A percentile compares a stretch with the other conserved stretches of the same genome.
Conservation (phyloP, 2,329 filamentous ascomycete species). For the Tolypocladium endophyticum region DNA sequence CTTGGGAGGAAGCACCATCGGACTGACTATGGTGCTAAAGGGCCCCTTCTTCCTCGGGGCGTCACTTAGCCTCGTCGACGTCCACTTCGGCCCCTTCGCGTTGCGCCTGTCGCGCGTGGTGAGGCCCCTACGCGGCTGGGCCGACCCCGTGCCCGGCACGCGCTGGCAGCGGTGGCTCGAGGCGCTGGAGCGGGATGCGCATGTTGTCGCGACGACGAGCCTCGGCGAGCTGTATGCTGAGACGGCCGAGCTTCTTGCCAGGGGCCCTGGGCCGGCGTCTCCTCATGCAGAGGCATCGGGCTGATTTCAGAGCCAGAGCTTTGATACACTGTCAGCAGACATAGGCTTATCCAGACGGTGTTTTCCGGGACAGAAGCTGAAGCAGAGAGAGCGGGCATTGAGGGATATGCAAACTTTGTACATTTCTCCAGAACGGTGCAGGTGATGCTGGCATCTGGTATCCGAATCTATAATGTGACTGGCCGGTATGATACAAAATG, state of each 20-base stretch:
- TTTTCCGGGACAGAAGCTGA: neutral
- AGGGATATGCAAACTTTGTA: neutral
- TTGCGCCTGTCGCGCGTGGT: slow-evolving; percentile 57
- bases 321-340: neutral
- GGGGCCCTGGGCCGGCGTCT: neutral
- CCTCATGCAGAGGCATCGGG: neutral
- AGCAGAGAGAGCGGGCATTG: neutral
- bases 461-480: neutral
- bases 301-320: neutral
- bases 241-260: slow-evolving; percentile 46
- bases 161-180: slow-evolving; percentile 61
- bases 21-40: slow-evolving; percentile 7
- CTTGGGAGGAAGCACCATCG: neutral
- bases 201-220: slow-evolving; percentile 58
- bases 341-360: neutral
- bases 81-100: slow-evolving; percentile 68
- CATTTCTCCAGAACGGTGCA: neutral
- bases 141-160: slow-evolving; percentile 48
- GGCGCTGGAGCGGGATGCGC: slow-evolving; percentile 54
- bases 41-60: slow-evolving; percentile 59
- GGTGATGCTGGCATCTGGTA: neutral
- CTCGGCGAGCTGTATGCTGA: slow-evolving; percentile 38
- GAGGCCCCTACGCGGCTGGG: slow-evolving; percentile 55
- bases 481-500: neutral
- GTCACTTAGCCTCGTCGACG: slow-evolving; percentile 54